These are phyloP conservation scores for Fagus crenata DNA, from an alignment of 306 rosid genomes.

Conservation along the genomic window DNA sequence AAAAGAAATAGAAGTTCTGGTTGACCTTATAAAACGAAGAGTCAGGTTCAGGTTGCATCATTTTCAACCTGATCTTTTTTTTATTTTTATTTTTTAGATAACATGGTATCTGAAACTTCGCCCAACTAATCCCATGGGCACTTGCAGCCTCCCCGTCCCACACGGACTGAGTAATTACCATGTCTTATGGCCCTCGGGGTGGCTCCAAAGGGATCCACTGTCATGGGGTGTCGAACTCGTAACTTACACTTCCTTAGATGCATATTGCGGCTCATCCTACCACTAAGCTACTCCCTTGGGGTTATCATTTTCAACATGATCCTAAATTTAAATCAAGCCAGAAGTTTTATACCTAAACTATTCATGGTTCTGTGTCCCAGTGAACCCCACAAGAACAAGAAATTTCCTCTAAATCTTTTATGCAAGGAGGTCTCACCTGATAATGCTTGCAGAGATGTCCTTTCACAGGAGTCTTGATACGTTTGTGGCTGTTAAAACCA, in stretches of 20 bases:
- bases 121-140: too few relatives aligned
- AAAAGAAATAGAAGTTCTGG: not conserved
- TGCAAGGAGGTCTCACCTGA: not conserved
- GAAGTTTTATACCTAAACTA: not conserved
- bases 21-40: not conserved
- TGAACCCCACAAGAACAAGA: not conserved
- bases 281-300: too few relatives aligned
- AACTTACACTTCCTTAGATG: too few relatives aligned
- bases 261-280: too few relatives aligned
- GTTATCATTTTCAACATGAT: not conserved
- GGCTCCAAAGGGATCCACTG: too few relatives aligned
- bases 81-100: too few relatives aligned
- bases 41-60: not conserved
- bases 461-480: slow-evolving; percentile 7
- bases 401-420: not conserved
- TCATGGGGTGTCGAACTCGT: too few relatives aligned
- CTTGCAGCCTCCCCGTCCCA: too few relatives aligned
- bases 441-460: slow-evolving; percentile 12
- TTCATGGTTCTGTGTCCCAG: not conserved
- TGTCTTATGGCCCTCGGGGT: too few relatives aligned
- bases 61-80: not conserved
- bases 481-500: slow-evolving; percentile 8
- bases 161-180: too few relatives aligned
- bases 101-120: too few relatives aligned
- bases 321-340: not conserved